Conservation (phyloP, 495 filamentous ascomycete species). For the Aspergillus coremiiformis region DNA sequence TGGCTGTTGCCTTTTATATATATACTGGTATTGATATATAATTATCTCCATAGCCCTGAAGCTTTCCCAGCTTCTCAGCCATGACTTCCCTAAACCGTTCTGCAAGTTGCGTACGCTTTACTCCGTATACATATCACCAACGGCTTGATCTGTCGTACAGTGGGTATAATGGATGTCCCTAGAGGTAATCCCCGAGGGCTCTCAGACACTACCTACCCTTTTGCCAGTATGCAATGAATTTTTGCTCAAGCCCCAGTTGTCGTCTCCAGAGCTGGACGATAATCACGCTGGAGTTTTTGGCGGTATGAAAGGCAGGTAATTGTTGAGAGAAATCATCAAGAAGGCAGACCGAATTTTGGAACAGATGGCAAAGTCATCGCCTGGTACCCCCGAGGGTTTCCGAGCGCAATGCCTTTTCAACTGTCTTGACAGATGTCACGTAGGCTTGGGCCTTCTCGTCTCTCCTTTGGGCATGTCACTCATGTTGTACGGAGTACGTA, state of each 20-base stretch:
- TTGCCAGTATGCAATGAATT: too few species aligned
- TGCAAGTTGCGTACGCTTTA: background rate
- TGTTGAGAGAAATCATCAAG: background rate
- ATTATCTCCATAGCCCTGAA: background rate
- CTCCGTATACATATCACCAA: background rate
- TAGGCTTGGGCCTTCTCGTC: background rate
- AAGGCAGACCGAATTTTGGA: background rate
- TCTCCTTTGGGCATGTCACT: background rate
- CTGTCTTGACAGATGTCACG: background rate
- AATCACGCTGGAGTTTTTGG: slow-evolving; percentile 2
- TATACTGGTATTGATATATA: background rate
- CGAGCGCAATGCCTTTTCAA: too few species aligned
- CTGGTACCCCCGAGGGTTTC: too few species aligned
- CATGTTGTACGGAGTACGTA: too few species aligned
- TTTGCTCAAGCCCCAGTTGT: too few species aligned
- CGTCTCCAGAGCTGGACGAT: too few species aligned
- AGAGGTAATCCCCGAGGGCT: too few species aligned
- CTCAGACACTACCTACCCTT: too few species aligned
- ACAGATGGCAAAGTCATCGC: background rate
- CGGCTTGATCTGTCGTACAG: too few species aligned
- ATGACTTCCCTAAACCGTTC: background rate
- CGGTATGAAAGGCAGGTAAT: background rate
- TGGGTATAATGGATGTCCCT: too few species aligned
- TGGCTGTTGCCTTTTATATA: background rate
- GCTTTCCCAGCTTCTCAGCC: background rate